phyloP scores from a whole-genome alignment of 805 yeast genomes.

The Jamesozyma lodderae region DNA sequence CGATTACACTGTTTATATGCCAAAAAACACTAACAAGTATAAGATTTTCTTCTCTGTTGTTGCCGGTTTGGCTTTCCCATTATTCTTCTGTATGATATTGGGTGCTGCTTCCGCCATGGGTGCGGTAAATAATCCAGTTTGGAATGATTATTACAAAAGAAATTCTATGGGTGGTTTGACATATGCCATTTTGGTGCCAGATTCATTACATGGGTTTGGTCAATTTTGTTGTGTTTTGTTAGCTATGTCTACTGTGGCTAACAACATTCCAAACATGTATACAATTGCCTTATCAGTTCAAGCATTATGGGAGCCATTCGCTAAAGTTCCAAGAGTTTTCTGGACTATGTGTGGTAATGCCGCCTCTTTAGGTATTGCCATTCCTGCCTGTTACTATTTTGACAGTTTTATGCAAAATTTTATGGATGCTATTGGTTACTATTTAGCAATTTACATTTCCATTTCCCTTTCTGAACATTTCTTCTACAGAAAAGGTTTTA shows the following conservation, averaged over 20 bases:
- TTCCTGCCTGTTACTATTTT: slow-evolving; percentile 77
- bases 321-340: slow-evolving; percentile 65
- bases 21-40: slow-evolving; percentile 46
- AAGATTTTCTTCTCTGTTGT: slow-evolving; percentile 57
- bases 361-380: slow-evolving; percentile 72
- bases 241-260: slow-evolving; percentile 78
- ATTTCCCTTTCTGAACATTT: slow-evolving; percentile 73
- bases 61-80: slow-evolving; percentile 56
- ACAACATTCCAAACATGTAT: slow-evolving; percentile 89
- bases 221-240: slow-evolving; percentile 78
- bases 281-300: slow-evolving; percentile 81
- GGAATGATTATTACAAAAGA: slow-evolving; percentile 41
- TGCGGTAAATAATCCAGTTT: slow-evolving; percentile 36
- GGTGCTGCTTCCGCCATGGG: slow-evolving; percentile 87
- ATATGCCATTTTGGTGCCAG: slow-evolving; percentile 63
- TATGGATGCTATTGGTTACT: slow-evolving; percentile 86
- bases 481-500: slow-evolving; percentile 57
- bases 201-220: slow-evolving; percentile 83
- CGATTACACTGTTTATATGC: slow-evolving; percentile 85
- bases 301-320: slow-evolving; percentile 65
- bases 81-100: slow-evolving; percentile 59
- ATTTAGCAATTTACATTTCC: slow-evolving; percentile 76
- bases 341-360: slow-evolving; percentile 77
- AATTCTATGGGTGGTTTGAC: slow-evolving; percentile 73
- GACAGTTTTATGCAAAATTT: slow-evolving; percentile 69